These are phyloP conservation scores for Prosopis cineraria DNA, from an alignment of 306 rosid species.

Conservation along the genomic window DNA sequence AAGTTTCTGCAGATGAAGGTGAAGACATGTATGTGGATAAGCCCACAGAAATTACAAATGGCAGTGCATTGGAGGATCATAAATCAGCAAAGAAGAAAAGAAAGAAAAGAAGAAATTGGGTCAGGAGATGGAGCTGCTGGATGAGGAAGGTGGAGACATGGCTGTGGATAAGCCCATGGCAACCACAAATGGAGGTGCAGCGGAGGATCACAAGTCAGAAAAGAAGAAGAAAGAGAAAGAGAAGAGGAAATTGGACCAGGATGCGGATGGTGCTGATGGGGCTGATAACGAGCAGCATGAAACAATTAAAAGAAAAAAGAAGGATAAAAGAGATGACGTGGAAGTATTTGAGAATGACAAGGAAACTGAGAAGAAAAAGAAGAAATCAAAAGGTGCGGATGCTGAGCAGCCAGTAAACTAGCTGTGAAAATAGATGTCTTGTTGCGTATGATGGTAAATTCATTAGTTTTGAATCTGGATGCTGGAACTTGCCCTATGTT, in stretches of 20 bases:
- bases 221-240: slow-evolving; percentile 90
- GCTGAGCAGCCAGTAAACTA: slow-evolving; percentile 44
- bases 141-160: slow-evolving; percentile 49
- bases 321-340: slow-evolving; percentile 52
- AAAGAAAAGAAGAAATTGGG: slow-evolving; percentile 81
- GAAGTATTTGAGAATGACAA: slow-evolving; percentile 43
- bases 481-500: slow-evolving; percentile 3
- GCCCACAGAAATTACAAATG: slow-evolving; percentile 47
- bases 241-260: slow-evolving; percentile 66
- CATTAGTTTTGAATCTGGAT: slow-evolving; percentile 19
- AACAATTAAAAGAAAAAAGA: slow-evolving; percentile 57
- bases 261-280: slow-evolving; percentile 44
- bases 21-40: slow-evolving; percentile 56
- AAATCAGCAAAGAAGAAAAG: slow-evolving; percentile 87
- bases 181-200: slow-evolving; percentile 53
- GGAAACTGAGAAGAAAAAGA: slow-evolving; percentile 69
- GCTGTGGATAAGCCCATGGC: slow-evolving; percentile 52
- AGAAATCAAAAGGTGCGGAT: slow-evolving; percentile 52
- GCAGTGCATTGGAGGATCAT: slow-evolving; percentile 50
- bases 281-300: slow-evolving; percentile 47
- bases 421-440: background rate
- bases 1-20: slow-evolving; percentile 47
- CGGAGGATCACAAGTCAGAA: slow-evolving; percentile 64
- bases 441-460: slow-evolving; percentile 17
- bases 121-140: slow-evolving; percentile 40